Conservation (phyloP, 768 basidiomycete species). For the Mycena pura region DNA sequence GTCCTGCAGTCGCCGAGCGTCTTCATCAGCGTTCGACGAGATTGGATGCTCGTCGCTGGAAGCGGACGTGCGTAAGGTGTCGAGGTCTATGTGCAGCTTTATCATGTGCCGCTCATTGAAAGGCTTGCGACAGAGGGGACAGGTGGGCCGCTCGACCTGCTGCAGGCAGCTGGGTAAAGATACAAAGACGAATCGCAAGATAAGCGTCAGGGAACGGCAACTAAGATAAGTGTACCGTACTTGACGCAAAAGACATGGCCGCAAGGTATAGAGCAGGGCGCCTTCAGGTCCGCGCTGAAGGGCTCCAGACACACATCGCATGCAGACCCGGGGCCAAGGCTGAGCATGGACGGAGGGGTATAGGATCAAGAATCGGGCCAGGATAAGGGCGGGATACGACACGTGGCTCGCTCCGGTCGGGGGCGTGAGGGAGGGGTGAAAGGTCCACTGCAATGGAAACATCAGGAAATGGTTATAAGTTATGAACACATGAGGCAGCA, state of each 20-base stretch:
- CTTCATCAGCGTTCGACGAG: constrained; percentile 43
- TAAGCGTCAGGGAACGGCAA: not conserved
- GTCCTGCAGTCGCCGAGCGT: constrained; percentile 59
- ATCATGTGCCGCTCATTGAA: constrained; percentile 55
- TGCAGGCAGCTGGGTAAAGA: constrained; percentile 57
- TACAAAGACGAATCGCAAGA: constrained; percentile 13
- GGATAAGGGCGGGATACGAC: constrained; percentile 30
- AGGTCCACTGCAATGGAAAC: constrained; percentile 15
- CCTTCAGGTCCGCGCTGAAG: constrained; percentile 58
- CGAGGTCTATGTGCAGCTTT: constrained; percentile 67
- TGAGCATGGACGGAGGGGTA: constrained; percentile 62
- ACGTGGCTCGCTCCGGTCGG: constrained; percentile 15
- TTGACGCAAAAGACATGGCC: constrained; percentile 73
- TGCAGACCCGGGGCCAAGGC: constrained; percentile 64
- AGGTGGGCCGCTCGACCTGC: constrained; percentile 53
- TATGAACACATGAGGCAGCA: constrained; percentile 29
- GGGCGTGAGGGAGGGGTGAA: constrained; percentile 24
- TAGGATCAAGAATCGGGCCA: constrained; percentile 34
- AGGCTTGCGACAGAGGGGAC: constrained; percentile 68
- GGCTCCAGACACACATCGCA: constrained; percentile 81
- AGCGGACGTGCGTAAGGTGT: constrained; percentile 36
- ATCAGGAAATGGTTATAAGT: constrained; percentile 29
- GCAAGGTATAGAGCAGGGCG: constrained; percentile 70
- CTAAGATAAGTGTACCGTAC: constrained; percentile 29
- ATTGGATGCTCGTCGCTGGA: constrained; percentile 13